phyloP scores from a whole-genome alignment of 169 alveolate species.

The Eimeria nieschulzi region DNA sequence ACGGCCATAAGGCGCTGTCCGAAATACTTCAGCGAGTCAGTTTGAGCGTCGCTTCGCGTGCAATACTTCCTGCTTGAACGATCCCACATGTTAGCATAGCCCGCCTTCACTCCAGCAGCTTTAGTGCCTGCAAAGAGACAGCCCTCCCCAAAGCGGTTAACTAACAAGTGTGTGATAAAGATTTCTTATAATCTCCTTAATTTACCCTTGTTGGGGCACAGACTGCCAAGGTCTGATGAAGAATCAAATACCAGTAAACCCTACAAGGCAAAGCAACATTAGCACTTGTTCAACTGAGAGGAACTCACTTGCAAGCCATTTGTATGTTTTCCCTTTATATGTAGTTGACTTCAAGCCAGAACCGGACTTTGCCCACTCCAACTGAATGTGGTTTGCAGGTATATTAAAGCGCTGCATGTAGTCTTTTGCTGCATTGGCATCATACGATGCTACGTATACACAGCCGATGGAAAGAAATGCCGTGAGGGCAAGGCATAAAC shows the following conservation, averaged over 20 bases:
- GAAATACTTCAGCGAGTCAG: conserved; percentile 59
- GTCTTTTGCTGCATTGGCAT: conserved; percentile 10
- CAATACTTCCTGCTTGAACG: conserved; percentile 63
- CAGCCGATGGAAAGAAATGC: conserved; percentile 9
- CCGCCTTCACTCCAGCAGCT: conserved; percentile 69
- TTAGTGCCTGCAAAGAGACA: conserved; percentile 36
- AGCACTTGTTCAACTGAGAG: neutral
- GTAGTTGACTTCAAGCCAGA: neutral
- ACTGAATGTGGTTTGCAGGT: conserved; percentile 64
- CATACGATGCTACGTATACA: neutral
- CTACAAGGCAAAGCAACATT: neutral
- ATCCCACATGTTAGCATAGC: conserved; percentile 70
- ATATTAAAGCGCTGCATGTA: conserved; percentile 73
- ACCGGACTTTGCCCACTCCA: conserved; percentile 65
- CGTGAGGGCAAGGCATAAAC: conserved; percentile 31
- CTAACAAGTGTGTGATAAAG: neutral
- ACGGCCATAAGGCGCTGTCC: conserved; percentile 69
- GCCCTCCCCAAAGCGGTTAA: neutral
- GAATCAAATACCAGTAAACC: neutral
- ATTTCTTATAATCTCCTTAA: neutral
- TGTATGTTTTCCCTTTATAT: conserved; percentile 54
- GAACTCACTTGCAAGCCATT: conserved; percentile 58
- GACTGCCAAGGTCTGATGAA: neutral
- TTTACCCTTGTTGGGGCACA: neutral
- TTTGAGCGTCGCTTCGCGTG: conserved; percentile 27